Base-by-base conservation (phyloP, 163 green algal genomes). In the Scenedesmus sp. region DNA sequence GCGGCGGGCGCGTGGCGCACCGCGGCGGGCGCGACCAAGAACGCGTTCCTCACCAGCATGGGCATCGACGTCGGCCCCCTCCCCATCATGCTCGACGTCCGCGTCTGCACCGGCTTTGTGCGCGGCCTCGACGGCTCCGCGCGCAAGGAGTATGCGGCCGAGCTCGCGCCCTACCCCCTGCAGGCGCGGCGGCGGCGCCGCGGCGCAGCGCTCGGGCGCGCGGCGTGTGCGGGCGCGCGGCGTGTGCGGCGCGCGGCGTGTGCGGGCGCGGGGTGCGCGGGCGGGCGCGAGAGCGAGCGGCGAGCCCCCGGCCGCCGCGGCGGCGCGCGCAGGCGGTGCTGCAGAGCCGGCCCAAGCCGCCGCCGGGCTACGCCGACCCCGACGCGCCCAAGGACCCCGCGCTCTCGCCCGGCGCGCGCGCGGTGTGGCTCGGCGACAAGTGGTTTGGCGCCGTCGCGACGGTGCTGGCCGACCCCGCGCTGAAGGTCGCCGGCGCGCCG, bases 401-500 rank as follows among this genome's bases (percentile, higher is more conserved):
- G 1, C 64, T 81, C 9, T 9, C 20, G 29, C 60, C 58, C 15
- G 77, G 67, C 63, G 58, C 17, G 39, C 78, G 33, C 86, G 87
- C 34, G 67, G 75, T 98, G 11, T 96, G 93, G 81, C 78, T 97
- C 48, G 91, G 91, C 17, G 83, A 86, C 36, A 80, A 89, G 22
- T 78, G 97, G 88, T 97, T 92, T 80, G 94, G 94, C 53, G 92
- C 84, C 75, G 29, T 92, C 39, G 91, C 85, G 36, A 93, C 83
- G 0, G 77, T 97, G 14, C 79, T 95, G 67, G 80, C 82, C 3
- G 82, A 86, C 74, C 82, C 83, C 4, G 64, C 36, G 18, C 34
- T 51, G 4, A 75, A 80, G n/a, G 60, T 72, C 3, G 48, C 44
- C 11, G 63, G 57, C 31, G 50, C 50, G 18, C 6, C 50, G 18